phyloP scores from a whole-genome alignment of 352 stramenopile species.

The Halophytophthora batemanensis region DNA sequence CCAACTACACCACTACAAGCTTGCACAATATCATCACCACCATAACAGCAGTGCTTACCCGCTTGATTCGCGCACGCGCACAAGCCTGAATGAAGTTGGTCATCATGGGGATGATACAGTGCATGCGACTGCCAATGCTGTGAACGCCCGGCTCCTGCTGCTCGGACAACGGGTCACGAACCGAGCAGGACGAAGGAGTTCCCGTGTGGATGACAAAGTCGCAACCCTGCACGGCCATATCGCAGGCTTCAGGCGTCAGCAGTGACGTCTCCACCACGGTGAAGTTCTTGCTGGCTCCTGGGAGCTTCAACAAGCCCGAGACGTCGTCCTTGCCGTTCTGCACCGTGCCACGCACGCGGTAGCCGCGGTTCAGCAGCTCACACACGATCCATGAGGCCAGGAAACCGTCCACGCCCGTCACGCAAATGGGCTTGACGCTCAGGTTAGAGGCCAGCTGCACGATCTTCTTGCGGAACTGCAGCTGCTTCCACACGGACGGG shows the following conservation, averaged over 20 bases:
- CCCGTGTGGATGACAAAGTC: constrained; percentile 90
- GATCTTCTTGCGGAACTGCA: constrained; percentile 82
- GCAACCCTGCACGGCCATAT: constrained; percentile 85
- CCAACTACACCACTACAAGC: not conserved
- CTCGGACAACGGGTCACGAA: constrained; percentile 83
- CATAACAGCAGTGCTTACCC: constrained; percentile 21
- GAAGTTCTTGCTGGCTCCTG: constrained; percentile 76
- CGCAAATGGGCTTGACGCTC: constrained; percentile 80
- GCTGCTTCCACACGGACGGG: constrained; percentile 69
- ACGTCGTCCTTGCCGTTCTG: constrained; percentile 87
- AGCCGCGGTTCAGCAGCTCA: constrained; percentile 72
- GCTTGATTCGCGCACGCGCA: constrained; percentile 72
- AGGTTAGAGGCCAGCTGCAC: constrained; percentile 70
- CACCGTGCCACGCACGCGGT: constrained; percentile 81
- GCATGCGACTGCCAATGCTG: constrained; percentile 87
- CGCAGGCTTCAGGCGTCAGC: constrained; percentile 82
- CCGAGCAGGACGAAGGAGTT: constrained; percentile 82
- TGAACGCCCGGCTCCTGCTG: constrained; percentile 83
- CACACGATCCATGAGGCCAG: constrained; percentile 83
- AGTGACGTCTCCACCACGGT: constrained; percentile 86
- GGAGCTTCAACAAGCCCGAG: constrained; percentile 66
- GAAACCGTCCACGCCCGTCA: constrained; percentile 85
- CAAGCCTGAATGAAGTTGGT: constrained; percentile 90
- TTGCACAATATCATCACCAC: not conserved
- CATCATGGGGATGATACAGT: constrained; percentile 92